These are phyloP conservation scores for Fusarium setosum DNA, from an alignment of 2,329 filamentous ascomycete genomes.

Conservation along the genomic window DNA sequence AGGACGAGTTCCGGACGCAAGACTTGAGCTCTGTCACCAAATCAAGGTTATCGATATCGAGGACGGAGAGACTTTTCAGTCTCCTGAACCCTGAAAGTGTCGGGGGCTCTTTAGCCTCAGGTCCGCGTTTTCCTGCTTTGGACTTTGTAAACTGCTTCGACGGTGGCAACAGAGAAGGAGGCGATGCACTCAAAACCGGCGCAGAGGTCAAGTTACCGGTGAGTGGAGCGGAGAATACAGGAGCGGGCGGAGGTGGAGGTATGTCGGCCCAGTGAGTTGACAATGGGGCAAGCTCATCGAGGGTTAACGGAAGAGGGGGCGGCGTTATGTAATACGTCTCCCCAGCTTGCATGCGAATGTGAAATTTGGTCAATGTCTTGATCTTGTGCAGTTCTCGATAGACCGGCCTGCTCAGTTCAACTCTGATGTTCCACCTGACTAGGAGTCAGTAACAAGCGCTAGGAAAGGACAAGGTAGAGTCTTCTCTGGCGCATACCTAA, in stretches of 20 bases:
- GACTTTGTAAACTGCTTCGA: constrained; percentile 51
- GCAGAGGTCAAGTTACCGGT: constrained; percentile 19
- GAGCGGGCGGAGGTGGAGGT: constrained; percentile 38
- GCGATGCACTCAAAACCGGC: constrained; percentile 36
- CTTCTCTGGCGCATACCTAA: constrained; percentile 56
- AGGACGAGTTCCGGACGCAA: constrained; percentile 65
- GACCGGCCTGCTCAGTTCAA: constrained; percentile 69
- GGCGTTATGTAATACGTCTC: constrained; percentile 64
- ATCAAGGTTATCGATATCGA: constrained; percentile 71
- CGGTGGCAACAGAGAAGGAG: constrained; percentile 46
- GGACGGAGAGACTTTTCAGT: constrained; percentile 63
- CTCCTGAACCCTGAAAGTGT: constrained; percentile 69
- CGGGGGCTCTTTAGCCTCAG: constrained; percentile 54
- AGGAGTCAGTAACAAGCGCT: constrained; percentile 8
- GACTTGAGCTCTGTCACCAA: constrained; percentile 65
- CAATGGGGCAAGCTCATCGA: constrained; percentile 45
- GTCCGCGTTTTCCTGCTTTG: constrained; percentile 47
- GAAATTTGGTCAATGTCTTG: constrained; percentile 61
- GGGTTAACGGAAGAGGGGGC: constrained; percentile 56
- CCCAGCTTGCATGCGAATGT: constrained; percentile 69
- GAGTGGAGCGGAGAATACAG: constrained; percentile 31
- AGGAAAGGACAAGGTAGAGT: neutral
- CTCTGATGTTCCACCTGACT: constrained; percentile 70
- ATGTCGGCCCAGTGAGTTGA: constrained; percentile 43
- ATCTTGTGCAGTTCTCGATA: constrained; percentile 68